Evolutionary conservation across 306 rosid species (phyloP), one percentile per base, ranked within the genome.

Genomic region (Potentilla sterilis): DNA sequence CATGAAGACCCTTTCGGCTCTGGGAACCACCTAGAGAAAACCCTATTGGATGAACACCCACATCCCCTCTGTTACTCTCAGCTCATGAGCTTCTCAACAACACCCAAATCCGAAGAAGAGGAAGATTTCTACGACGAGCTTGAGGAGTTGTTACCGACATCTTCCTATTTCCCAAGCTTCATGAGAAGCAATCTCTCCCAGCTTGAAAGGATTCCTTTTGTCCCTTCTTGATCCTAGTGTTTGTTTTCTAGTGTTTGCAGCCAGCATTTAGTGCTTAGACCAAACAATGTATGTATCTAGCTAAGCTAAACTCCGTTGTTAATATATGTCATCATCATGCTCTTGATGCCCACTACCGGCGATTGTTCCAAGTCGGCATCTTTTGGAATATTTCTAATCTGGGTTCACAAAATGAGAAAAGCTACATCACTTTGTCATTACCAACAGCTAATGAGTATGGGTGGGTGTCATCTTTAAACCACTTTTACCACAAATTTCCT

Each of bases 81-180:
- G 40, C 59, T 83, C 55, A 77, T 82, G 85, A 83, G 77, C 67
- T 72, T 80, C 65, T 73, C 96, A 34, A 57, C 77, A 59, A 68
- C 87, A n/a, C 79, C 72, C 15, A 75, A 75, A 67, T 47, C 85
- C 38, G 90, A 93, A 84, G 90, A 91, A 65, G 81, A 93, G 65
- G 81, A 87, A 57, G 94, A 91, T 47, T 86, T 89, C 82, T 94
- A 87, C 75, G 96, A 94, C 74, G 98, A 94, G 82, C 98, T 94
- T 78, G 98, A 91, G 83, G 98, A 94, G 80, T 78, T 94, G 69
- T 38, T 65, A 6, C 97, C 98, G 69, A 85, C 86, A 67, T 84
- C 88, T 69, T 87, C 92, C 75, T 88, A 91, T 69, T 83, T 89
- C 80, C 81, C 91, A 51, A 77, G 88, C 78, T 86, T 88, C 51